phyloP scores from a whole-genome alignment of 2,329 filamentous ascomycete species.

The Zelopaecilomyces penicillatus region DNA sequence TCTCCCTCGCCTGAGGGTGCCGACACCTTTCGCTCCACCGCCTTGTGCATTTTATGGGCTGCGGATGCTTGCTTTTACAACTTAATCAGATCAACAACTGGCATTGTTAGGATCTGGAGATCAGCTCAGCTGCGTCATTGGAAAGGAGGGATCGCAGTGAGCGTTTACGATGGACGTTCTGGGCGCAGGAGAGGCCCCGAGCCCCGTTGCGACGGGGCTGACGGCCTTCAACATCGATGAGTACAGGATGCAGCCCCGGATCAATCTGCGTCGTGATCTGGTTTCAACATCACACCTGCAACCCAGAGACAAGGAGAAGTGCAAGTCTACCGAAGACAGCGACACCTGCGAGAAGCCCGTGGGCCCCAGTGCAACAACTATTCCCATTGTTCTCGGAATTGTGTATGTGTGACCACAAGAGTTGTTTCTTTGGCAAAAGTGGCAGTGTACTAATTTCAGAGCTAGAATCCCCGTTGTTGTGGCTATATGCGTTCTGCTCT shows the following conservation, averaged over 20 bases:
- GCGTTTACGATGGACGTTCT: too few relatives aligned
- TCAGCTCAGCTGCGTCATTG: too few relatives aligned
- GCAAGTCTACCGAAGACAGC: constrained; percentile 9
- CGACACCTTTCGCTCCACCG: too few relatives aligned
- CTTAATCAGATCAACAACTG: too few relatives aligned
- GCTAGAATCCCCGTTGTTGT: constrained; percentile 65
- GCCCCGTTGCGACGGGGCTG: constrained; percentile 10
- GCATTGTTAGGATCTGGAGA: too few relatives aligned
- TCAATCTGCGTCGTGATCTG: constrained; percentile 16
- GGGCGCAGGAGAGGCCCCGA: background rate
- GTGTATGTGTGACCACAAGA: constrained; percentile 46
- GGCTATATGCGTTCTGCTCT: constrained; percentile 59
- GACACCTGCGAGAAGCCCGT: constrained; percentile 53
- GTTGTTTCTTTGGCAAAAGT: background rate
- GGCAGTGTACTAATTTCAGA: constrained; percentile 11
- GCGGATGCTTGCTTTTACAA: too few relatives aligned
- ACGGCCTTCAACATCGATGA: constrained; percentile 10
- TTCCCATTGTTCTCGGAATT: constrained; percentile 62
- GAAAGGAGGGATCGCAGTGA: too few relatives aligned
- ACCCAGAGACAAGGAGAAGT: constrained; percentile 4
- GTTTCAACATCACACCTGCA: constrained; percentile 9
- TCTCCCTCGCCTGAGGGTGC: background rate
- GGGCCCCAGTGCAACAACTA: constrained; percentile 43
- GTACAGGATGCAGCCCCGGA: constrained; percentile 19
- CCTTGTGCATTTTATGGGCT: too few relatives aligned